Evolutionary conservation across 2,329 filamentous ascomycete species (phyloP), one percentile per base, ranked within the genome.

Genomic region (Trichoderma sp.): DNA sequence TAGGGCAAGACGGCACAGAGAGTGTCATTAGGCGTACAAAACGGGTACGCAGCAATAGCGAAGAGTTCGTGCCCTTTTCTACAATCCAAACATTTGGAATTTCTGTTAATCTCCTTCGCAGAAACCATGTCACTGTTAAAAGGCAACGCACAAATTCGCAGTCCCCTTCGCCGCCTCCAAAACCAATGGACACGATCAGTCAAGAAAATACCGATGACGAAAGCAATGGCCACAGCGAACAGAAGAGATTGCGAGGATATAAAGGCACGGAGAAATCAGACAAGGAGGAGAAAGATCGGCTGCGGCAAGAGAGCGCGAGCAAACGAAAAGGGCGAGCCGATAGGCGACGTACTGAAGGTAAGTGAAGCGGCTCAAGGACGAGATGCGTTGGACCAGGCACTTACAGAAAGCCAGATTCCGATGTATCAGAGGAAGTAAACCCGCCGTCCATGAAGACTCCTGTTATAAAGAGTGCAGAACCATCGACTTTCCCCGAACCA

Each of bases 11-110:
- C 39, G 79, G 80, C 15, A 55, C 73, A 13, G 90, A 91, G 43
- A 85, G 86, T 67, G 84, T 84, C 50, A 87, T 84, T 66, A 87
- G 92, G 74, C 90, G 93, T 78, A 87, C 89, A 28, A 99, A 99
- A 84, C 87, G 96, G 77, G 91, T 91, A 73, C 89, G 95, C 73
- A 97, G 96, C 77, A 94, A 96, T 73, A 97, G 94, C 78, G 94
- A 98, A 87, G 93, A 97, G 95, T 98, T 87, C 82, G 94, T 89
- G 47, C 6, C 20, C 23, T n/a, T 66, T 13, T 28, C 15, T n/a
- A 28, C 8, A 12, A 30, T 17, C 3, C 6, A n/a, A 11, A 20
- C 13, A 8, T 34, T 59, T 26, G 6, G 50, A 47, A 64, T 53
- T 43, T 43, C 36, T 58, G 39, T n/a, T 65, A 50, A 64, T 39